A percentile compares a stretch with the other conserved stretches of the same genome.
phyloP scores from a whole-genome alignment of 495 filamentous ascomycete species.

The Glutinoglossum americanum region DNA sequence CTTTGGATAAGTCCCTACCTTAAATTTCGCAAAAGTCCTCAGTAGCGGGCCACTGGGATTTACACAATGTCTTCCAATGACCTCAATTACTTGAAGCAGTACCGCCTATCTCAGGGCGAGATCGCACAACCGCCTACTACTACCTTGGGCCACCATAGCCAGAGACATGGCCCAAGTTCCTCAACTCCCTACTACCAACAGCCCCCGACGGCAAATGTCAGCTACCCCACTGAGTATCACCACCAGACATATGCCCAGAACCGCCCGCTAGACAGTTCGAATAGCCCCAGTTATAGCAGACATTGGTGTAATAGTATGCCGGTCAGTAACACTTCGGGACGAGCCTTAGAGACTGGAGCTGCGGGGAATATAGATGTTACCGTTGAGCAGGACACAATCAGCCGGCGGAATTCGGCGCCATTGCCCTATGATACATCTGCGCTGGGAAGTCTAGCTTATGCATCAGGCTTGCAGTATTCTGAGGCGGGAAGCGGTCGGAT shows the following conservation, averaged over 20 bases:
- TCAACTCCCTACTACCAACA: not conserved
- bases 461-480: slow-evolving; percentile 1
- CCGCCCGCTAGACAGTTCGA: not conserved
- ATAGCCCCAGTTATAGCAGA: not conserved
- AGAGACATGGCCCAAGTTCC: not conserved
- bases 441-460: slow-evolving; percentile 2
- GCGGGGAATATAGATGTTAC: not conserved
- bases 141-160: not conserved
- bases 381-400: not conserved
- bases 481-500: not conserved
- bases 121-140: not conserved
- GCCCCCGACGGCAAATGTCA: not conserved
- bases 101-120: not conserved
- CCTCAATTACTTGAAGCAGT: not conserved
- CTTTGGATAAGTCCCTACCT: not conserved
- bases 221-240: not conserved
- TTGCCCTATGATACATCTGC: not conserved
- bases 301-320: not conserved
- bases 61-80: not conserved
- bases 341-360: not conserved
- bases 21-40: not conserved
- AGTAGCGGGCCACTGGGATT: not conserved
- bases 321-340: not conserved
- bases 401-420: not conserved
- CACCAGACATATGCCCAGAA: not conserved